Evolutionary conservation across 2,329 filamentous ascomycete genomes (phyloP).

Genomic region (Sphaerulina vaccinii): DNA sequence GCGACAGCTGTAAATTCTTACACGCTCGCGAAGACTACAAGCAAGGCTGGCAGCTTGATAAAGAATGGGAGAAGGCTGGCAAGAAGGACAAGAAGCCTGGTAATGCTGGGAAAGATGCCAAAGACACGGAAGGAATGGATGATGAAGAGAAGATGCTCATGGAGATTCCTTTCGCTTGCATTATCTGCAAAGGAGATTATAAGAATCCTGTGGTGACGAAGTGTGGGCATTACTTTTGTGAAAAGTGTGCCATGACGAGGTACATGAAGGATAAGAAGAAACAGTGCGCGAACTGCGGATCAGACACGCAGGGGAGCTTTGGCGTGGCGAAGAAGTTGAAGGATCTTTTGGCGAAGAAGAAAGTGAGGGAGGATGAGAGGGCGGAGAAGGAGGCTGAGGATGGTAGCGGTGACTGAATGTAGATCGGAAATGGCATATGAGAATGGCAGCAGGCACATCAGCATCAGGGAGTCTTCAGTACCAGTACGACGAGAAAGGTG

Average conservation of each 20-base stretch:
- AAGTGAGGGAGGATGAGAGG: constrained; percentile 58
- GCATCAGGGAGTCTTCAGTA: no score
- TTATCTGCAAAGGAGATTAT: constrained; percentile 80
- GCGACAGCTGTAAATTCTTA: constrained; percentile 78
- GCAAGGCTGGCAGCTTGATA: constrained; percentile 92
- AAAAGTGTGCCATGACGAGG: constrained; percentile 79
- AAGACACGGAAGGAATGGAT: constrained; percentile 49
- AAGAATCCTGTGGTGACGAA: constrained; percentile 79
- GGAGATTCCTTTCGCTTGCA: constrained; percentile 84
- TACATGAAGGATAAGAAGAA: constrained; percentile 79
- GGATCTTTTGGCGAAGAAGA: constrained; percentile 74
- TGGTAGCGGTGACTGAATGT: constrained; percentile 44
- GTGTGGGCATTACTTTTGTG: constrained; percentile 95
- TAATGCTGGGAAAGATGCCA: constrained; percentile 56
- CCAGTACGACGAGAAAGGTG: no score
- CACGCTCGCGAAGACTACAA: constrained; percentile 78
- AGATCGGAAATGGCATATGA: neutral
- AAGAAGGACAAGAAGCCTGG: constrained; percentile 59
- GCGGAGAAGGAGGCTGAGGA: constrained; percentile 56
- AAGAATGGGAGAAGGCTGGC: constrained; percentile 84
- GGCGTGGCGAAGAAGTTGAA: constrained; percentile 81
- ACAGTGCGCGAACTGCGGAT: constrained; percentile 79
- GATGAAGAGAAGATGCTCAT: constrained; percentile 72
- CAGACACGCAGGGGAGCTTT: constrained; percentile 85
- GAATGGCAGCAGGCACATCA: no score